phyloP scores from a whole-genome alignment of 2,329 filamentous ascomycete genomes.

The Stachybotrys elegans region DNA sequence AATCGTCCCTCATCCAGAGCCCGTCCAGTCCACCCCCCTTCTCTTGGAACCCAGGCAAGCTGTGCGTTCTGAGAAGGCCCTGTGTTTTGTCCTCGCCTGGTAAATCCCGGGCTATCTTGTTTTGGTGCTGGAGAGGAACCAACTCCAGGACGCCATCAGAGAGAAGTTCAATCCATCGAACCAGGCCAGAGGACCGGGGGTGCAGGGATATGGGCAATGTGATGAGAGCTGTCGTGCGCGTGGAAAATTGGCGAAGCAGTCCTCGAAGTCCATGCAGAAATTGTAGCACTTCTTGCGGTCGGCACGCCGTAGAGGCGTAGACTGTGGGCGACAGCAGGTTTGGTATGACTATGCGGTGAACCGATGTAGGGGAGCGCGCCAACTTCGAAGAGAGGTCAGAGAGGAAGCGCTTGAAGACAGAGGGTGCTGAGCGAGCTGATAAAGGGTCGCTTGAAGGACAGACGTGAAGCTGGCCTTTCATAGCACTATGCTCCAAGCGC shows the following conservation, averaged over 20 bases:
- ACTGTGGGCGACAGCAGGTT: slow-evolving; percentile 79
- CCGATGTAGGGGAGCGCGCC: slow-evolving; percentile 48
- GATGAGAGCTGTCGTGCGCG: slow-evolving; percentile 64
- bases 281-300: slow-evolving; percentile 68
- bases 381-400: slow-evolving; percentile 51
- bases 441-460: slow-evolving; percentile 39
- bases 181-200: slow-evolving; percentile 68
- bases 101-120: slow-evolving; percentile 42
- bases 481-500: slow-evolving; percentile 46
- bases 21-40: slow-evolving; percentile 73
- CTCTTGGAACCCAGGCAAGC: slow-evolving; percentile 79
- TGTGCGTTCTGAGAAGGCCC: slow-evolving; percentile 79
- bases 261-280: slow-evolving; percentile 77
- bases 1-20: slow-evolving; percentile 70
- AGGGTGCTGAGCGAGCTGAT: slow-evolving; percentile 15
- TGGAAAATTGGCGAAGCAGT: slow-evolving; percentile 63
- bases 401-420: slow-evolving; percentile 57
- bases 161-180: slow-evolving; percentile 81
- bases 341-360: slow-evolving; percentile 84
- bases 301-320: slow-evolving; percentile 65
- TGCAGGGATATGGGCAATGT: slow-evolving; percentile 78
- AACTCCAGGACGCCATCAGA: slow-evolving; percentile 85
- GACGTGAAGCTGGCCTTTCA: slow-evolving; percentile 45
- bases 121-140: slow-evolving; percentile 58
- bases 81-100: slow-evolving; percentile 70